Evolutionary conservation across 1,284 basidiomycete species (phyloP), one percentile per base, ranked within the genome.

Genomic region (Rhodotorula sp.): DNA sequence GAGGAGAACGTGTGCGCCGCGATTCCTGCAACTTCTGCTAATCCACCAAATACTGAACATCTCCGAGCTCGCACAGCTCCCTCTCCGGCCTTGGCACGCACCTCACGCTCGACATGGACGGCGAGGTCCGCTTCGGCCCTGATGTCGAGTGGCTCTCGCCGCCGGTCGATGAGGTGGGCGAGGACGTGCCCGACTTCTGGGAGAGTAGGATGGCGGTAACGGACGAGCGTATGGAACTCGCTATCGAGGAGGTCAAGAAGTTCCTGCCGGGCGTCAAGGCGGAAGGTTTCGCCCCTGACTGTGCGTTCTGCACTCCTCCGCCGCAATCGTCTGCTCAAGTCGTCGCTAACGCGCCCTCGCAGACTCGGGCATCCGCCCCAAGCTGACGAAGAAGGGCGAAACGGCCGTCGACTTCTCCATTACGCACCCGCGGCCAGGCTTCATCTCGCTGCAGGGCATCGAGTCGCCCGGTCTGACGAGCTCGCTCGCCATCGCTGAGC

Each of bases 71-170:
- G 12, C 22, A 32, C 66, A 68, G 70, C 22, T 68, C 66, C 72
- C 76, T 82, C 81, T 87, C 69, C 82, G 90, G 90, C 5, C 84
- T 97, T 19, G 94, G 94, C 5, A 95, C 93, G 19, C 94, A 97
- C 83, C 84, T 76, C 7, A 97, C 94, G 13, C 83, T 99, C 55
- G 92, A 96, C 81, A 81, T 99, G 70, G 86, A 91, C 65, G 91
- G 92, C 0, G 91, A 91, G 76, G 86, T 99, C 63, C 88, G 88
- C 36, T 99, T 99, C 80, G 96, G 96, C 0, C 97, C 96, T 6
- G 94, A 98, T 79, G 86, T 95, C 15, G 90, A 97, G 80, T 94
- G 92, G 88, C 85, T 97, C 78, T 85, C 86, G 10, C 84, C 85
- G 3, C 61, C 69, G 55, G 75, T 48, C 17, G 77, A 76, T 9